Evolutionary conservation across 352 stramenopile species (phyloP).

Genomic region (Poterioochromonas sp.): DNA sequence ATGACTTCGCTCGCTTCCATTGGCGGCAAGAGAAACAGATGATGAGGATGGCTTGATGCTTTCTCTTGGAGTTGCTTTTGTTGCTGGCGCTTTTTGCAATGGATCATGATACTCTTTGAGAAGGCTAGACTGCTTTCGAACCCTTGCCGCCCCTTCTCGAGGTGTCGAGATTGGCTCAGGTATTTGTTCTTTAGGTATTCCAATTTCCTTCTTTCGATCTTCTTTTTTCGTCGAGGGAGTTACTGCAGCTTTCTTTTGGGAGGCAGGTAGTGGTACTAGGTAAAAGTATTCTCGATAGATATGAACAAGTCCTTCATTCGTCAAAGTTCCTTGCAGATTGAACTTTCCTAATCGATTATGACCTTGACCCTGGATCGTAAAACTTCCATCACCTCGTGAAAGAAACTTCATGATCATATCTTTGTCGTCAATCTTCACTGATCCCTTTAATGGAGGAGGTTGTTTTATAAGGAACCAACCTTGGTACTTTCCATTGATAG

Average conservation of each 20-base stretch:
- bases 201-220: neutral
- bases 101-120: neutral
- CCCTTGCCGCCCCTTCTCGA: neutral
- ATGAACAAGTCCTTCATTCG: neutral
- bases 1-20: neutral
- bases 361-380: neutral
- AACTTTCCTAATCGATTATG: constrained; percentile 8
- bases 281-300: neutral
- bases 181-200: too few species aligned
- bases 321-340: neutral
- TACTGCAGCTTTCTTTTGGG: neutral
- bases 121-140: neutral
- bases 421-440: constrained; percentile 18
- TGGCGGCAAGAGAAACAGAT: neutral
- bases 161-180: neutral
- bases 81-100: neutral
- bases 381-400: neutral
- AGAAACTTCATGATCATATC: constrained; percentile 3
- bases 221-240: neutral
- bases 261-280: neutral
- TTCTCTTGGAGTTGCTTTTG: neutral
- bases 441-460: neutral
- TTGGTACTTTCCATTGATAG: constrained; percentile 6
- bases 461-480: constrained; percentile 29
- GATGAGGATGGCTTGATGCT: neutral